These are phyloP conservation scores for Solanum lycopersicoides DNA, from an alignment of 257 asterid genomes.

Conservation along the genomic window DNA sequence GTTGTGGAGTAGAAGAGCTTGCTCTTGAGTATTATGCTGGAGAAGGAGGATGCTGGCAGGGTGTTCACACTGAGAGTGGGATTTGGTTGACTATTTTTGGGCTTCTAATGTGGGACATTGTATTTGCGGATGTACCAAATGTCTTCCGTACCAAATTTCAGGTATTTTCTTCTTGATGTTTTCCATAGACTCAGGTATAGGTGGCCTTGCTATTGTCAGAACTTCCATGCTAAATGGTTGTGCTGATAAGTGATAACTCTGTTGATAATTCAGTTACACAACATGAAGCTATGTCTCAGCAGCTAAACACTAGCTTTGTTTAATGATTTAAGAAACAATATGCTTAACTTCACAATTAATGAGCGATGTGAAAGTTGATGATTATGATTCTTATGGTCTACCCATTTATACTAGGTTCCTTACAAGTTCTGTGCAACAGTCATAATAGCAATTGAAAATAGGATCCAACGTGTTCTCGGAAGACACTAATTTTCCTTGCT, in stretches of 20 bases:
- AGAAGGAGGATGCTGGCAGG: slow-evolving; percentile 88
- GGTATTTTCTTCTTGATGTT: slow-evolving; percentile 25
- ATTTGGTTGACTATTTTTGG: slow-evolving; percentile 92
- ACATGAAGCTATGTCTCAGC: background rate
- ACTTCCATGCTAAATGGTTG: background rate
- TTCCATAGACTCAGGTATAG: background rate
- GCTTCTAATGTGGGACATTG: slow-evolving; percentile 80
- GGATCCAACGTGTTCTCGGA: background rate
- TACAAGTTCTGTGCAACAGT: background rate
- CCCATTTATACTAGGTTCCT: background rate
- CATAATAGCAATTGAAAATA: background rate
- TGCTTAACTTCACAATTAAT: background rate
- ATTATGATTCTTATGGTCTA: background rate
- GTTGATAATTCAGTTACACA: background rate
- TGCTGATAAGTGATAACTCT: background rate
- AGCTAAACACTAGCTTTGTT: background rate
- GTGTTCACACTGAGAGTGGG: slow-evolving; percentile 91
- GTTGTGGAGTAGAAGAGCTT: slow-evolving; percentile 85
- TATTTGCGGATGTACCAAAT: slow-evolving; percentile 82
- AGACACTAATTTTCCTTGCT: background rate
- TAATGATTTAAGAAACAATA: background rate
- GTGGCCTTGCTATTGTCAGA: background rate
- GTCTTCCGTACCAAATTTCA: slow-evolving; percentile 78
- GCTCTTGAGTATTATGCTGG: slow-evolving; percentile 88
- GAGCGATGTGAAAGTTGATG: background rate